phyloP scores from a whole-genome alignment of 2,329 filamentous ascomycete species.

The Fusarium avenaceum region DNA sequence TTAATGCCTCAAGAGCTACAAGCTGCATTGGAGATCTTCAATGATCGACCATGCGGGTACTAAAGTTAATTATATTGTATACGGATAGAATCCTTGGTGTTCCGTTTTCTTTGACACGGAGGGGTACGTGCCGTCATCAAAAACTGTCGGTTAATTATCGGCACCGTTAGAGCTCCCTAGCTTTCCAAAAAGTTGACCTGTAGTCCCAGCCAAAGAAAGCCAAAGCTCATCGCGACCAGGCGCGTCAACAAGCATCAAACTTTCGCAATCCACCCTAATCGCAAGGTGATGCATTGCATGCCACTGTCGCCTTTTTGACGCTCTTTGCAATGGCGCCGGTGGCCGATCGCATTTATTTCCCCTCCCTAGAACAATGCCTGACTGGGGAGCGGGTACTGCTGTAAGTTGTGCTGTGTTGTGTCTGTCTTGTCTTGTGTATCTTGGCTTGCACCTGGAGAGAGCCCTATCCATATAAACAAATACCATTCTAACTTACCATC shows the following conservation, averaged over 20 bases:
- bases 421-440: background rate
- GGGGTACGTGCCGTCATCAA: constrained; percentile 9
- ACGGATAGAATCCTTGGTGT: too few relatives aligned
- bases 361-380: constrained; percentile 87
- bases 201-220: constrained; percentile 45
- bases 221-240: constrained; percentile 51
- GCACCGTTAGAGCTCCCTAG: constrained; percentile 42
- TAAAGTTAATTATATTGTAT: too few relatives aligned
- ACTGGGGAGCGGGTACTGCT: constrained; percentile 83
- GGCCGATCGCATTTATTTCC: constrained; percentile 80
- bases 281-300: constrained; percentile 57
- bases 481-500: constrained; percentile 44
- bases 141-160: constrained; percentile 43
- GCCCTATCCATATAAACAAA: constrained; percentile 18
- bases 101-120: too few relatives aligned
- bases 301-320: constrained; percentile 61
- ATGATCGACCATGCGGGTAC: too few relatives aligned
- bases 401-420: constrained; percentile 65
- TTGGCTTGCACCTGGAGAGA: too few relatives aligned
- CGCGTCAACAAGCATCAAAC: constrained; percentile 53
- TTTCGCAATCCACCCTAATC: constrained; percentile 45
- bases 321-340: constrained; percentile 77
- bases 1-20: too few relatives aligned
- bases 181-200: constrained; percentile 50
- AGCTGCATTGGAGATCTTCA: too few relatives aligned